Evolutionary conservation across 768 basidiomycete genomes (phyloP), one percentile per base, ranked within the genome.

Genomic region (Dacryopinax primogenitus): DNA sequence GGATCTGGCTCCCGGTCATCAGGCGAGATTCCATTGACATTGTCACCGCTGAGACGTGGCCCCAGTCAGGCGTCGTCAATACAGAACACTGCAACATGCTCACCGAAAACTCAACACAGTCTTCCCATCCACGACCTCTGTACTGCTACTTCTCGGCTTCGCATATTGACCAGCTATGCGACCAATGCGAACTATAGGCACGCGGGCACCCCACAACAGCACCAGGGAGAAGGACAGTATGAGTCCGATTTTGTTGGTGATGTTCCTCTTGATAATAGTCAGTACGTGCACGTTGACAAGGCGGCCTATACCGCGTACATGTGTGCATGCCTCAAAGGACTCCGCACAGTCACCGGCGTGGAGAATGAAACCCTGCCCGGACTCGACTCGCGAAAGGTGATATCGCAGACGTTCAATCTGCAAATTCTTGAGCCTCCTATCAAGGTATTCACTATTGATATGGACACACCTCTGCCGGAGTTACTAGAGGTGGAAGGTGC

Each of bases 261-360:
- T 90, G 69, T 91, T 90, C 77, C 90, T 84, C 90, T 92, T 69
- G 18, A 37, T 45, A 35, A 69, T 64, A 36, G 18, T 62, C 21
- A 35, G 64, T 35, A 65, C 0, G 58, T 32, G 3, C 61, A 18
- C 35, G n/a, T n/a, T n/a, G n/a, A n/a, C 35, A 18, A 13, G 18
- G 64, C n/a, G 23, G 51, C 16, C 1, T 23, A 26, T 1, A 32
- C 32, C n/a, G 1, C 82, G 70, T 72, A 90, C 90, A 67, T 90
- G 84, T 0, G 89, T 92, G 73, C 91, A 93, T 0, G 90, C 91
- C 70, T 90, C 87, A 71, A 95, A 94, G 73, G 90, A 88, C 74
- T 94, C 91, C n/a, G 92, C 93, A 71, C 96, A 99, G 72, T 99
- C 96, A 1, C 96, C 96, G 0, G 96, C 96, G 67, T 99, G 96